Evolutionary conservation across 768 basidiomycete genomes (phyloP), one percentile per base, ranked within the genome.

Genomic region (Boletus insuetus): DNA sequence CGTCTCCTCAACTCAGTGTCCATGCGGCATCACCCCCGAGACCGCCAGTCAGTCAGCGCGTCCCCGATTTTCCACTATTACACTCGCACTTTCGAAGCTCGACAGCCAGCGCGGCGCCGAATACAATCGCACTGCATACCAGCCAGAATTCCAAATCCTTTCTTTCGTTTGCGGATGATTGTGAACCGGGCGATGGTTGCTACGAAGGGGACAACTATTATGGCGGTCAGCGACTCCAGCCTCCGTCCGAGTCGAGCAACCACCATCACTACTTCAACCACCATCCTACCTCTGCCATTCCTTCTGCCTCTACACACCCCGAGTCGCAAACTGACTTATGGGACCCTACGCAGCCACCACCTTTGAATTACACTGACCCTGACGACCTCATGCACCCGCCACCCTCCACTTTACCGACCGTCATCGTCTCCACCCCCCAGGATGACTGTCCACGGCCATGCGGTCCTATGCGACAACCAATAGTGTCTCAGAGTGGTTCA

Each of bases 401-500:
- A 26, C 49, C 55, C 19, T 54, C 73, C n/a, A 57, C 67, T 14
- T 63, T 83, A 26, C 84, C 84, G 3, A 78, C 74, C 6, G 79
- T 86, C 19, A 73, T 87, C 49, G 73, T 87, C 37, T 85, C 84
- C 13, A 77, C 75, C 3, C 77, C 77, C 8, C 58, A 67, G 34
- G 71, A 69, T 46, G 63, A 61, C 19, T 31, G 16, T 19, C 45
- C 63, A 56, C 39, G 56, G 65, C 8, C 73, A 69, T 39, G 35
- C 11, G 51, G 51, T 17, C 49, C 64, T 11, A 60, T 69, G 52
- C 76, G 79, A 20, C 72, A 74, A 44, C 79, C 80, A 8, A 75
- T 82, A 35, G 69, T 76, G 40, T 32, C 61, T 16, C 55, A 56
- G 43, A 67, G 65, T 45, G 50, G 58, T 34, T 53, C 61, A 17